phyloP scores from a whole-genome alignment of 306 rosid species.

The Begonia loranthoides region DNA sequence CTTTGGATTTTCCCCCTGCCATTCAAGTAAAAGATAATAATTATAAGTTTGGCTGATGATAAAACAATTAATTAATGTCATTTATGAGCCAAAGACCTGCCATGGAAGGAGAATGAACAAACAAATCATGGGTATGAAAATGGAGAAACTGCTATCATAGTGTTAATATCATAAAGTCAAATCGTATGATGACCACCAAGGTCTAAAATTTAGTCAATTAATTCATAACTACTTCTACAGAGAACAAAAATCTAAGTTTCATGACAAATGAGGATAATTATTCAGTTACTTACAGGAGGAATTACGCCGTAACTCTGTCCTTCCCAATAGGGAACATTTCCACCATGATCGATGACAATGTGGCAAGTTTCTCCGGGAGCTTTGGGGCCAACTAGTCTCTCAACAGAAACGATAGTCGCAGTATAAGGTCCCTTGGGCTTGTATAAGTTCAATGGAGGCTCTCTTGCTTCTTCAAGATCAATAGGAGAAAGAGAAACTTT shows the following conservation, averaged over 20 bases:
- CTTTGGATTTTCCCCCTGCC: constrained; percentile 93
- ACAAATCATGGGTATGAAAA: neutral
- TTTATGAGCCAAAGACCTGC: too few relatives aligned
- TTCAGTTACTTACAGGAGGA: constrained; percentile 64
- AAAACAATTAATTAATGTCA: too few relatives aligned
- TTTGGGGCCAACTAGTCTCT: constrained; percentile 78
- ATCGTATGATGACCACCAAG: too few relatives aligned
- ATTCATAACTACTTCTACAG: too few relatives aligned
- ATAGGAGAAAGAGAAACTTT: constrained; percentile 63
- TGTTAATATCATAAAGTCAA: too few relatives aligned
- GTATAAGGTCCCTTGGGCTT: constrained; percentile 88
- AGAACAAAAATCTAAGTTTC: too few relatives aligned
- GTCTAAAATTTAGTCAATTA: too few relatives aligned
- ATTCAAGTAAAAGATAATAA: constrained; percentile 7
- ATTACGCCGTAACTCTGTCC: constrained; percentile 96
- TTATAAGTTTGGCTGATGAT: too few relatives aligned
- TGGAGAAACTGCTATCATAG: neutral
- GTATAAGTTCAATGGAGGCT: constrained; percentile 66
- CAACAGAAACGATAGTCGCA: constrained; percentile 87
- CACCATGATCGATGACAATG: constrained; percentile 87
- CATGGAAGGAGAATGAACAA: neutral
- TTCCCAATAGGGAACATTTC: constrained; percentile 98
- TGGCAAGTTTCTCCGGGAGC: constrained; percentile 99
- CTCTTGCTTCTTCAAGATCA: constrained; percentile 51
- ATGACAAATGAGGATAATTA: neutral